Evolutionary conservation across 805 yeast genomes (phyloP), one percentile per base, ranked within the genome.

Genomic region (Blastobotrys peoriensis): DNA sequence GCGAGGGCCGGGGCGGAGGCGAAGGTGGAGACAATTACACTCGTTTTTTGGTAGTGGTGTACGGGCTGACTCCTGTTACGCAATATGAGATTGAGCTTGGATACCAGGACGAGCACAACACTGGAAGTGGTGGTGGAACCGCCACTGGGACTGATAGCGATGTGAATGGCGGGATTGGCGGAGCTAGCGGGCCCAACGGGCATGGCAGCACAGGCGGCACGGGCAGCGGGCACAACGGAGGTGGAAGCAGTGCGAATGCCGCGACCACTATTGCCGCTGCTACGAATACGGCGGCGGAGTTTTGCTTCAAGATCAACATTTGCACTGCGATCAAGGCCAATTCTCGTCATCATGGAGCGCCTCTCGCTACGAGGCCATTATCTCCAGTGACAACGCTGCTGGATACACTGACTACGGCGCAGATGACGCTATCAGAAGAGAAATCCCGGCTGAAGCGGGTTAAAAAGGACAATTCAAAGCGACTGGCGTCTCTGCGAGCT

Each of bases 381-480:
- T 71, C 85, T 1, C 87, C 89, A 0, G 64, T 81, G 37, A 70
- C 77, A 1, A 82, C 88, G 1, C 63, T 82, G 33, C 77, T 81
- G 52, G 81, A 78, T 53, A 78, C 84, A 17, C 74, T 81, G 28
- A 70, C 78, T 27, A 79, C 86, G 0, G 79, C 86, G 0, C 76
- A 78, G 50, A 75, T 76, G 19, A 76, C 76, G 33, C 66, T 81
- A 36, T 69, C 72, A 4, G 76, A 78, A 40, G 86, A 79, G 51
- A 74, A 75, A 53, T 55, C 66, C n/a, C 75, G 74, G 45, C 54
- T 80, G 52, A 81, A 79, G 59, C 76, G 77, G 43, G 59, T 73
- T 40, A 74, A 76, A 51, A 74, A 74, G 39, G 87, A 81, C 46
- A 70, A 78, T 55, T 66, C 75, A 42, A 81, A 80, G 53, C 71